Conservation (phyloP, 129 eudicot species). For the Arctium lappa region DNA sequence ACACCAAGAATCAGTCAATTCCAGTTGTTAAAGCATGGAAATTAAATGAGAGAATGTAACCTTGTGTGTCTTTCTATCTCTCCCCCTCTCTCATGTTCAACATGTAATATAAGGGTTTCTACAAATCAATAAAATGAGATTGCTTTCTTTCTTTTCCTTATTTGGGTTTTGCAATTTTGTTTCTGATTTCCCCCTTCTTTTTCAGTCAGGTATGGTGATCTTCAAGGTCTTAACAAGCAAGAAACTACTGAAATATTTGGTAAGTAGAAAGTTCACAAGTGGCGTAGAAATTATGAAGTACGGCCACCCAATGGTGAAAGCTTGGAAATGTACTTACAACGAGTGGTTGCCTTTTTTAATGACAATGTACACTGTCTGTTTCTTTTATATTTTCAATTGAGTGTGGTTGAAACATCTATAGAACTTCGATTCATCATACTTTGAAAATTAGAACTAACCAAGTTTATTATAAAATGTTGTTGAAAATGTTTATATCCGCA, state of each 20-base stretch:
- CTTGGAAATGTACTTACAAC: constrained; percentile 77
- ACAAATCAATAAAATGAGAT: neutral
- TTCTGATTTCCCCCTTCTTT: constrained; percentile 1
- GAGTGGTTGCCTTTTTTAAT: constrained; percentile 78
- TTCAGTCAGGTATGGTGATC: constrained; percentile 69
- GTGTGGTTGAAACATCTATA: neutral
- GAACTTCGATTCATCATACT: neutral
- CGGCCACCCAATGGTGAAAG: constrained; percentile 91
- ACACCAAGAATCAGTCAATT: constrained; percentile 57
- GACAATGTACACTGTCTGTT: constrained; percentile 45
- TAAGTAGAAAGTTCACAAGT: constrained; percentile 72
- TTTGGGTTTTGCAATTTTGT: neutral
- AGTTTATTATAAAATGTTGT: neutral
- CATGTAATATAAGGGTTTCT: neutral
- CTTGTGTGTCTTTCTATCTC: neutral
- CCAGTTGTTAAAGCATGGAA: constrained; percentile 85
- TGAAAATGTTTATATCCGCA: constrained; percentile 5
- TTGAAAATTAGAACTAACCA: neutral
- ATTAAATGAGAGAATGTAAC: constrained; percentile 81
- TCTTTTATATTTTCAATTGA: neutral
- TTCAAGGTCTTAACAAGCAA: constrained; percentile 80
- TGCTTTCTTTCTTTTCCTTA: neutral
- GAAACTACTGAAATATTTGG: constrained; percentile 78
- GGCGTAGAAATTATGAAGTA: constrained; percentile 86
- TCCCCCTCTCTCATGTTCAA: neutral